phyloP scores from a whole-genome alignment of 148 eudicot species.

The Silene latifolia region DNA sequence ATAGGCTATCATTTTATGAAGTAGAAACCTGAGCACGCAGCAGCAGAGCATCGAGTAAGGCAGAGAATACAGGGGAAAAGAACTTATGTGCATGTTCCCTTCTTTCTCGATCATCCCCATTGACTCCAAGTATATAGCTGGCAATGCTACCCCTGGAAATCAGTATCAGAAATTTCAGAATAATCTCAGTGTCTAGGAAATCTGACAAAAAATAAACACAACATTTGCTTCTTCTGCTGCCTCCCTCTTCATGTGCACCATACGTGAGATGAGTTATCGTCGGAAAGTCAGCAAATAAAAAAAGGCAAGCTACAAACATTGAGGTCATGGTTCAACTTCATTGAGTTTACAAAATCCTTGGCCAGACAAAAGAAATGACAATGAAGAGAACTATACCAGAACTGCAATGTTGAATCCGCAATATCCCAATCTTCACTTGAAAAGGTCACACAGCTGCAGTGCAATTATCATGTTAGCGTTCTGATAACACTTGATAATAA shows the following conservation, averaged over 20 bases:
- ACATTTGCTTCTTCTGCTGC: constrained; percentile 6
- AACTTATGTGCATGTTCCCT: constrained; percentile 44
- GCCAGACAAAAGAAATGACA: background rate
- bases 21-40: constrained; percentile 78
- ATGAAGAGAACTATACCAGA: constrained; percentile 56
- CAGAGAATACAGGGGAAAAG: constrained; percentile 63
- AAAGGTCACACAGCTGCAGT: constrained; percentile 84
- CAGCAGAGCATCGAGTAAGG: constrained; percentile 80
- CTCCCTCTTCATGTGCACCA: constrained; percentile 13
- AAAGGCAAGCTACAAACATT: background rate
- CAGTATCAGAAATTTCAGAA: constrained; percentile 1
- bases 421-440: constrained; percentile 92
- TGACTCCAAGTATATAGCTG: constrained; percentile 63
- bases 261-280: background rate
- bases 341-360: background rate
- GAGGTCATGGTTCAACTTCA: background rate
- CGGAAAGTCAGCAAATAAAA: background rate
- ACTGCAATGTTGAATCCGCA: constrained; percentile 92
- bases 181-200: background rate
- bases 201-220: constrained; percentile 8
- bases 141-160: constrained; percentile 75
- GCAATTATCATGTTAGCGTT: constrained; percentile 24
- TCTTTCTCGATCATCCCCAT: constrained; percentile 39
- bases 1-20: background rate
- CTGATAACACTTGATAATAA: constrained; percentile 4